Percentiles rank a stretch among this genome's conserved stretches.
Conservation (phyloP, 345 rosid species). For the Syzygium jambos region DNA sequence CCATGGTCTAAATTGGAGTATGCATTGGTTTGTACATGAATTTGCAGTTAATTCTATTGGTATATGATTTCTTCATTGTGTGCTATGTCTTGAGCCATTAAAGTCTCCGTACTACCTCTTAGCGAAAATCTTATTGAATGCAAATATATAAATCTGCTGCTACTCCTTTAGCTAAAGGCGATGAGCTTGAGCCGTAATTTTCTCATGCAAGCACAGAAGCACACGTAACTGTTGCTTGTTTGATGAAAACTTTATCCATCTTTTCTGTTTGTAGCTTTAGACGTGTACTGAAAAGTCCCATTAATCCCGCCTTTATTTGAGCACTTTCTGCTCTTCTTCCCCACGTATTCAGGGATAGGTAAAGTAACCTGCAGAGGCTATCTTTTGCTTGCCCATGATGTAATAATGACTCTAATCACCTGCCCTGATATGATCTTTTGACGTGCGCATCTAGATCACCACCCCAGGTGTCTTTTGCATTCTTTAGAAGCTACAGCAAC, state of each 20-base stretch:
- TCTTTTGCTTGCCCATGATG: neutral
- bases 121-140: neutral
- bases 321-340: neutral
- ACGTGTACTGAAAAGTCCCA: neutral
- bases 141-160: neutral
- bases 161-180: neutral
- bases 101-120: neutral
- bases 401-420: neutral
- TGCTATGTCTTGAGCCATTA: neutral
- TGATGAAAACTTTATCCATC: neutral
- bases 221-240: neutral
- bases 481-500: neutral
- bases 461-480: neutral
- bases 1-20: neutral
- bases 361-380: neutral
- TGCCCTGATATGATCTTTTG: neutral
- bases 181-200: neutral
- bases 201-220: neutral
- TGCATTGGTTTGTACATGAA: neutral
- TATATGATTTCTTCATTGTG: neutral
- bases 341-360: neutral
- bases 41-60: neutral
- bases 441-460: neutral
- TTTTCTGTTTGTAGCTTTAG: neutral
- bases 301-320: neutral